Evolutionary conservation across 371 early-diverging fungal genomes (phyloP).

Genomic region (Mortierella sp.): DNA sequence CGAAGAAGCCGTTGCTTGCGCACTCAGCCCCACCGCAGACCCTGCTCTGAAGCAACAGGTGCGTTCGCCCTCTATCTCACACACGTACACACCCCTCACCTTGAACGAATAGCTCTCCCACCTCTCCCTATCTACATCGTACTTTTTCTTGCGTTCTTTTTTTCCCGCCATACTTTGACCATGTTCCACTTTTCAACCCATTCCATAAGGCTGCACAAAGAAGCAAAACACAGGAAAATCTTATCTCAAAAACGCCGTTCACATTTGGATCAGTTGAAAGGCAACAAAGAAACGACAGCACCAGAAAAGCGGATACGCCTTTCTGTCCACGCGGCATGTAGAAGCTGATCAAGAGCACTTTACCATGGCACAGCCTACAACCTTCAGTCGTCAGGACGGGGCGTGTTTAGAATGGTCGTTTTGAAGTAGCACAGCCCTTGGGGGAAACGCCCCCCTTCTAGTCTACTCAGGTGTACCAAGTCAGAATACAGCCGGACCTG

Average conservation of each 20-base stretch:
- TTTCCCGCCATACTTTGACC: constrained; percentile 11
- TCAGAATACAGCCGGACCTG: neutral
- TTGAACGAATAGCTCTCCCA: neutral
- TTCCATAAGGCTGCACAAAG: constrained; percentile 10
- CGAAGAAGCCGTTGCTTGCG: constrained; percentile 88
- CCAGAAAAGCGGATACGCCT: neutral
- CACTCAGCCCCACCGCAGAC: constrained; percentile 80
- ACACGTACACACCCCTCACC: neutral
- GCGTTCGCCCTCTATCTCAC: constrained; percentile 42
- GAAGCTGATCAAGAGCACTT: constrained; percentile 2
- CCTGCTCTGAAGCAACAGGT: constrained; percentile 82
- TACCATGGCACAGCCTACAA: neutral
- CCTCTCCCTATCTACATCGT: neutral
- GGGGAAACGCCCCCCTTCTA: neutral
- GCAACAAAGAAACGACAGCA: neutral
- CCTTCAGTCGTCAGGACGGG: neutral
- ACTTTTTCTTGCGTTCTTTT: constrained; percentile 6
- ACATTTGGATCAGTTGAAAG: neutral
- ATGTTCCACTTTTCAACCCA: constrained; percentile 16
- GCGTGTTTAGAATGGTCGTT: neutral
- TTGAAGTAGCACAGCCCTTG: constrained; percentile 4
- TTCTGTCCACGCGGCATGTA: neutral
- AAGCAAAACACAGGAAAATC: neutral
- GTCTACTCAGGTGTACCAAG: neutral
- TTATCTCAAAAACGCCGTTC: constrained; percentile 4